Percentiles rank a stretch among this genome's conserved stretches.
phyloP scores from a whole-genome alignment of 306 rosid species.

The Vachellia collinsii region DNA sequence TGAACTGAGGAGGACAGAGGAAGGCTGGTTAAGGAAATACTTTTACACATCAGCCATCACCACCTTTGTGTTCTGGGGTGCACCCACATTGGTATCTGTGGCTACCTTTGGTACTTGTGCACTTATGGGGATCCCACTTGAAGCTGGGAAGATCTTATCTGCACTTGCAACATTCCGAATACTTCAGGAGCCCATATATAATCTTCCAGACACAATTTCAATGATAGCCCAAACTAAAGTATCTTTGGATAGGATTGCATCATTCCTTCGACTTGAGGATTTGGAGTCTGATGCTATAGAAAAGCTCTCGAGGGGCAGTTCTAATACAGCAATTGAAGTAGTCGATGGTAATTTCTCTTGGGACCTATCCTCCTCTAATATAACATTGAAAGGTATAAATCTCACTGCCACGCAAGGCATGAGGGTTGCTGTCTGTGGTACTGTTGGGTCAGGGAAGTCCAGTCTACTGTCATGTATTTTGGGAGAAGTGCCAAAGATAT shows the following conservation, averaged over 20 bases:
- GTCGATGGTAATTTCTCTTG: slow-evolving; percentile 57
- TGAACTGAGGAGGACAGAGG: slow-evolving; percentile 48
- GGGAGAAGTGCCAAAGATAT: not conserved
- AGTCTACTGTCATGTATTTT: not conserved
- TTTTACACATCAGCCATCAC: slow-evolving; percentile 43
- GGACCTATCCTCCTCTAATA: slow-evolving; percentile 33
- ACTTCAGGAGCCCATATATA: slow-evolving; percentile 56
- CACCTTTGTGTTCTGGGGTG: slow-evolving; percentile 52
- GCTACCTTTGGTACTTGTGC: slow-evolving; percentile 58
- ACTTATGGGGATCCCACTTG: slow-evolving; percentile 58
- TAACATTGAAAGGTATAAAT: not conserved
- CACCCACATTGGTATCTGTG: slow-evolving; percentile 60
- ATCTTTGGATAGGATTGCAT: slow-evolving; percentile 58
- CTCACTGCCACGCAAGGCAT: not conserved
- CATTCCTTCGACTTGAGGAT: slow-evolving; percentile 56
- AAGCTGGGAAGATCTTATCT: slow-evolving; percentile 58
- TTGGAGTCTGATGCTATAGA: slow-evolving; percentile 46
- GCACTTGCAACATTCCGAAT: slow-evolving; percentile 63
- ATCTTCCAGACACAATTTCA: slow-evolving; percentile 54
- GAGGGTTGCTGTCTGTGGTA: not conserved
- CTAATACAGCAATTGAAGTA: slow-evolving; percentile 47
- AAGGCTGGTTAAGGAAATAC: slow-evolving; percentile 53
- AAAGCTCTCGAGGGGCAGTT: slow-evolving; percentile 50
- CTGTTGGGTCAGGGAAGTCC: not conserved
- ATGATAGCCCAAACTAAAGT: slow-evolving; percentile 58